Evolutionary conservation across 257 asterid genomes (phyloP).

Genomic region (Mentha longifolia): DNA sequence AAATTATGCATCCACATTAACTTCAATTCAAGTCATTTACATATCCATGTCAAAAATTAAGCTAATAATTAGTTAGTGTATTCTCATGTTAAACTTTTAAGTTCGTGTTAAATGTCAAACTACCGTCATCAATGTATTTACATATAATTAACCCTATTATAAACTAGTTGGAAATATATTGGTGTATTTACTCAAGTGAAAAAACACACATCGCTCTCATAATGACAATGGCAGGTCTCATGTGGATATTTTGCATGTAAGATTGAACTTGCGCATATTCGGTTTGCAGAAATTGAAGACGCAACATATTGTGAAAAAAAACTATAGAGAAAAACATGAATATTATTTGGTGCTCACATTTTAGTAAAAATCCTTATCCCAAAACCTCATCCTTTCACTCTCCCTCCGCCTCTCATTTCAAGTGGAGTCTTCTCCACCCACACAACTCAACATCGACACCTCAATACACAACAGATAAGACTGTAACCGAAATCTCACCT

Average conservation of each 20-base stretch:
- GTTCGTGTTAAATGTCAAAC: no score
- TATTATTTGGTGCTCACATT: not conserved
- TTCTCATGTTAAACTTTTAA: no score
- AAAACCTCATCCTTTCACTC: conserved; percentile 67
- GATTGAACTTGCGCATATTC: not conserved
- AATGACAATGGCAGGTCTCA: not conserved
- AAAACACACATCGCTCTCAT: not conserved
- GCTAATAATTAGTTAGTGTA: no score
- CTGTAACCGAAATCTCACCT: conserved; percentile 19
- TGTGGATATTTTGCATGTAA: not conserved
- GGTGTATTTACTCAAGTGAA: no score
- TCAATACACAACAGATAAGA: conserved; percentile 40
- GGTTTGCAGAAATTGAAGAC: not conserved
- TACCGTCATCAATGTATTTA: no score
- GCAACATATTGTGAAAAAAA: no score
- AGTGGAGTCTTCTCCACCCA: conserved; percentile 40
- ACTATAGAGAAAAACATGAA: not conserved
- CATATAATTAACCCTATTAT: no score
- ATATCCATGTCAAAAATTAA: no score
- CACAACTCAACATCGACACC: conserved; percentile 41
- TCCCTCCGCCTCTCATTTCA: conserved; percentile 79
- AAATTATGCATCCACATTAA: no score
- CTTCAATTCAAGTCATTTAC: no score
- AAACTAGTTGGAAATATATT: no score
- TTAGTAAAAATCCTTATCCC: conserved; percentile 75